phyloP scores from a whole-genome alignment of 805 yeast genomes.

The Candida endomychidarum region DNA sequence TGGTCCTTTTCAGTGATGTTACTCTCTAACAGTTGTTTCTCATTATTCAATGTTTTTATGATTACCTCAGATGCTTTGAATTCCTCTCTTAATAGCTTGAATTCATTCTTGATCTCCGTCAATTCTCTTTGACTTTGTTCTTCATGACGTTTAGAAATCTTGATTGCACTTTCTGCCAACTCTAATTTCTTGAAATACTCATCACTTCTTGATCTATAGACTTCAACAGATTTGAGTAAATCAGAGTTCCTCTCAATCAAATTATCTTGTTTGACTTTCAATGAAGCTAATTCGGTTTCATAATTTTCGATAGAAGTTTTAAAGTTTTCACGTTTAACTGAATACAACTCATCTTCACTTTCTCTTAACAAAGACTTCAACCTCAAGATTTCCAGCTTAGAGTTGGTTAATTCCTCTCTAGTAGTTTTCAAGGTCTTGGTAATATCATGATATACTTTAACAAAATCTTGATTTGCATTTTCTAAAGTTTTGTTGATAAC shows the following conservation, averaged over 20 bases:
- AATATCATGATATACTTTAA: slow-evolving; percentile 50
- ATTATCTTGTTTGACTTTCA: slow-evolving; percentile 58
- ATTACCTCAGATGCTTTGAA: slow-evolving; percentile 52
- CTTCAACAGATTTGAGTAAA: slow-evolving; percentile 51
- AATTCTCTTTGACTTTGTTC: slow-evolving; percentile 52
- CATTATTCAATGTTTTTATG: slow-evolving; percentile 51
- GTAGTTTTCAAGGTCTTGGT: slow-evolving; percentile 44
- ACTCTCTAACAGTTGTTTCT: slow-evolving; percentile 53
- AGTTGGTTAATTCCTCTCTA: slow-evolving; percentile 41
- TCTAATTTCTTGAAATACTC: slow-evolving; percentile 73
- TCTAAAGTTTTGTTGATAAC: slow-evolving; percentile 23
- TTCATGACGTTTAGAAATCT: slow-evolving; percentile 63
- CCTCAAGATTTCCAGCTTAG: slow-evolving; percentile 42
- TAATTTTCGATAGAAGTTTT: slow-evolving; percentile 35
- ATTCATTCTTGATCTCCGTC: slow-evolving; percentile 40
- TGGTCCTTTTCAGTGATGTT: slow-evolving; percentile 56
- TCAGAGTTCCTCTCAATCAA: slow-evolving; percentile 56
- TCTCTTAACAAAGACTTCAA: slow-evolving; percentile 43
- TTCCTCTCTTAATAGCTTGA: slow-evolving; percentile 50
- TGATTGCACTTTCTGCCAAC: slow-evolving; percentile 71
- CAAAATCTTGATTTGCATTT: slow-evolving; percentile 43
- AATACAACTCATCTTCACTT: slow-evolving; percentile 44
- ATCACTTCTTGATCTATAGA: slow-evolving; percentile 72
- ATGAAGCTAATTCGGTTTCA: slow-evolving; percentile 43
- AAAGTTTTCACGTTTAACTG: slow-evolving; percentile 41